Evolutionary conservation across 1,284 basidiomycete genomes (phyloP).

Genomic region (Gastroboletus turbinatus): DNA sequence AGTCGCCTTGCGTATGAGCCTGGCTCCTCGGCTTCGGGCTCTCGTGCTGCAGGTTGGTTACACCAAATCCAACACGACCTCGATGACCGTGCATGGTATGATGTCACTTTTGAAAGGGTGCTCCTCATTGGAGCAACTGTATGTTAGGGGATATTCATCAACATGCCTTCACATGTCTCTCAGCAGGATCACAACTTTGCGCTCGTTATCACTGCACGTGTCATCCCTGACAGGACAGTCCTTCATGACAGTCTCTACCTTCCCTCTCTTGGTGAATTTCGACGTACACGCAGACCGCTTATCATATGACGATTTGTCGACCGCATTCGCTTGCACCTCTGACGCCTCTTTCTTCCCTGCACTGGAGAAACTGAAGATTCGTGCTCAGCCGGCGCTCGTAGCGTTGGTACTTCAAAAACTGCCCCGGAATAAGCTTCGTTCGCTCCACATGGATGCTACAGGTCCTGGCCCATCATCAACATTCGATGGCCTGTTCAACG

Average conservation of each 20-base stretch:
- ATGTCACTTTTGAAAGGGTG: conserved; percentile 32
- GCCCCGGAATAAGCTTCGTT: conserved; percentile 35
- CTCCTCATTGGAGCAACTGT: conserved; percentile 40
- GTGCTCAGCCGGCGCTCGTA: conserved; percentile 40
- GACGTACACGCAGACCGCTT: conserved; percentile 50
- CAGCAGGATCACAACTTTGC: conserved; percentile 39
- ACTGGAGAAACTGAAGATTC: conserved; percentile 45
- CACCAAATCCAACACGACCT: conserved; percentile 5
- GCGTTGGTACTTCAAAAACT: conserved; percentile 38
- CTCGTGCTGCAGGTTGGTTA: conserved; percentile 46
- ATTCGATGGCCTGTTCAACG: conserved; percentile 42
- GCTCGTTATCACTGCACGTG: conserved; percentile 44
- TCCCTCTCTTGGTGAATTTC: conserved; percentile 45
- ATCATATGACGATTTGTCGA: conserved; percentile 34
- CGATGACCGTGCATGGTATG: conserved; percentile 24
- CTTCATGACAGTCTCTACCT: conserved; percentile 41
- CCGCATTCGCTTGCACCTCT: conserved; percentile 17
- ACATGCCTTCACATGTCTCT: conserved; percentile 39
- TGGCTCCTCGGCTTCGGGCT: conserved; percentile 38
- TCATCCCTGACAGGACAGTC: conserved; percentile 44
- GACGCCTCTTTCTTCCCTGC: conserved; percentile 38
- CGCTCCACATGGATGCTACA: conserved; percentile 43
- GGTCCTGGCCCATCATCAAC: conserved; percentile 30
- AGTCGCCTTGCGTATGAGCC: conserved; percentile 33
- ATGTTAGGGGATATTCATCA: conserved; percentile 47